phyloP scores from a whole-genome alignment of 2,329 filamentous ascomycete species.

The Aspergillus pseudoglaucus region DNA sequence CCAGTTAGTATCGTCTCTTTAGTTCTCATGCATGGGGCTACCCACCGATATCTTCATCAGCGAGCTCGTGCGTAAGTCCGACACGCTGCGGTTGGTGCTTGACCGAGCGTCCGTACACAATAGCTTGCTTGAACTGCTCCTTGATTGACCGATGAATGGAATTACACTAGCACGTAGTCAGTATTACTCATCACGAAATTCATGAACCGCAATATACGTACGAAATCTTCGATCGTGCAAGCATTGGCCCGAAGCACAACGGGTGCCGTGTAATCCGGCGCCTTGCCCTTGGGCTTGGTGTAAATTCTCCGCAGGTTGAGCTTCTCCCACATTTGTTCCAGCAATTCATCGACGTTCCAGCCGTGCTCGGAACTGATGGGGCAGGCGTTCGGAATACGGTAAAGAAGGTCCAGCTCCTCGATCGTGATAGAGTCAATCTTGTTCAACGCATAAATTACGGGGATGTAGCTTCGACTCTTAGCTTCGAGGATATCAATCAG shows the following conservation, averaged over 20 bases:
- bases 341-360: slow-evolving; percentile 94
- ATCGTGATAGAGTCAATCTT: slow-evolving; percentile 99
- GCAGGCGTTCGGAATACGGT: slow-evolving; percentile 93
- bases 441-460: slow-evolving; percentile 98
- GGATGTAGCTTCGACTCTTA: slow-evolving; percentile 91
- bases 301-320: slow-evolving; percentile 86
- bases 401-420: slow-evolving; percentile 91
- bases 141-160: slow-evolving; percentile 93
- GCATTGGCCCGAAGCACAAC: slow-evolving; percentile 78
- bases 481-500: slow-evolving; percentile 93
- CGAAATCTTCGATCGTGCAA: slow-evolving; percentile 94
- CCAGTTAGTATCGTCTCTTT: slow-evolving; percentile 16
- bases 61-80: slow-evolving; percentile 81
- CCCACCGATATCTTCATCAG: slow-evolving; percentile 94
- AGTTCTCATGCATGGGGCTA: slow-evolving; percentile 11
- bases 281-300: slow-evolving; percentile 93
- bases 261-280: slow-evolving; percentile 85
- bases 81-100: slow-evolving; percentile 98
- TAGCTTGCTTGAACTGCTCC: slow-evolving; percentile 89
- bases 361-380: slow-evolving; percentile 96
- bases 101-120: slow-evolving; percentile 95
- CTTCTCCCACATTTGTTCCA: slow-evolving; percentile 99
- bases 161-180: slow-evolving; percentile 65
- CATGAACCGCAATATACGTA: slow-evolving; percentile 48
- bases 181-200: slow-evolving; percentile 11